Percentiles rank a stretch among this genome's conserved stretches.
phyloP scores from a whole-genome alignment of 2,329 filamentous ascomycete species.

The Drechslerella dactyloides region DNA sequence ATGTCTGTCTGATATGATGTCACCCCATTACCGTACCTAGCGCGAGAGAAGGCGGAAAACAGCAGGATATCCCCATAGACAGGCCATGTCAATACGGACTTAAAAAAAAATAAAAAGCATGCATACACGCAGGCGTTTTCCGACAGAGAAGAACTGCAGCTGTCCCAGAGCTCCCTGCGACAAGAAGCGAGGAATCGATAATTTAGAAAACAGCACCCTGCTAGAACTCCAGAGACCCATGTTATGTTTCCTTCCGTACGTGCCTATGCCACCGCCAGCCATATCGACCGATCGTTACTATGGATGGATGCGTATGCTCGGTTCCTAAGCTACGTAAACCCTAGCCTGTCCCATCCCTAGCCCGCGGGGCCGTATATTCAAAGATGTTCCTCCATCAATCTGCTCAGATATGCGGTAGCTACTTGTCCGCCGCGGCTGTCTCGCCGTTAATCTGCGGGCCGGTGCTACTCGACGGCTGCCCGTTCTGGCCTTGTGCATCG shows the following conservation, averaged over 20 bases:
- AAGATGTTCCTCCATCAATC: not conserved
- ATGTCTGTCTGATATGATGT: constrained; percentile 7
- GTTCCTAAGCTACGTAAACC: too few species aligned
- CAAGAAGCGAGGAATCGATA: too few species aligned
- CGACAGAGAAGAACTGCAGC: not conserved
- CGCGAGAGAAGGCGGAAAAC: constrained; percentile 22
- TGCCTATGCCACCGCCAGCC: too few species aligned
- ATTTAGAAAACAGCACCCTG: too few species aligned
- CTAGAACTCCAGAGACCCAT: too few species aligned
- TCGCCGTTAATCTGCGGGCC: constrained; percentile 48
- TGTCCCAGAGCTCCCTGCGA: not conserved
- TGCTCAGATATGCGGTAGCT: not conserved
- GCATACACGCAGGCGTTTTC: not conserved
- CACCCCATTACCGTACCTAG: constrained; percentile 20
- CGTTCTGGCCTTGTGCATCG: constrained; percentile 38
- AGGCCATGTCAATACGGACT: constrained; percentile 21
- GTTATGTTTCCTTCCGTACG: too few species aligned
- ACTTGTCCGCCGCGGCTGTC: constrained; percentile 14
- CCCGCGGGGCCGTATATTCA: too few species aligned
- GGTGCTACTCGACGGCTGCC: constrained; percentile 38
- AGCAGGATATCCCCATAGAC: constrained; percentile 46
- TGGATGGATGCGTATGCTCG: too few species aligned
- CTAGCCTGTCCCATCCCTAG: too few species aligned
- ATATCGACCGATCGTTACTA: too few species aligned
- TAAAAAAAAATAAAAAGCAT: constrained; percentile 15